Percentiles rank a stretch among this genome's conserved stretches.
Evolutionary conservation across 2,329 filamentous ascomycete species (phyloP).

Genomic region (Fusarium incarnatum): DNA sequence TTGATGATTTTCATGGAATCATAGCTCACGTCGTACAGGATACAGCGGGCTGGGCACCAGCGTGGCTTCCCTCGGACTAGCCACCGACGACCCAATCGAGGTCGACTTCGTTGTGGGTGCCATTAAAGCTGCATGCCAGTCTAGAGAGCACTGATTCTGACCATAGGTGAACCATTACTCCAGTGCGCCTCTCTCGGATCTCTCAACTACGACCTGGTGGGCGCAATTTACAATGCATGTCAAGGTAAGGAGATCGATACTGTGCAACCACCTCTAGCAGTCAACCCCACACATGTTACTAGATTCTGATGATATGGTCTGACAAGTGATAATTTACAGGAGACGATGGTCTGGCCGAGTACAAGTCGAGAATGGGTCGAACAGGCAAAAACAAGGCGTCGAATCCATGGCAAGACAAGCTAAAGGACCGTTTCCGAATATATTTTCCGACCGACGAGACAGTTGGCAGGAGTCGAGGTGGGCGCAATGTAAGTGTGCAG

Average conservation of each 20-base stretch:
- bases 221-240: conserved; percentile 65
- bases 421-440: conserved; percentile 70
- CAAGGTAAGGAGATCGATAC: conserved; percentile 57
- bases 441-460: conserved; percentile 85
- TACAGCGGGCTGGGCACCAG: conserved; percentile 78
- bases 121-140: conserved; percentile 28
- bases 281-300: conserved; percentile 29
- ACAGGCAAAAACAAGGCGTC: conserved; percentile 42
- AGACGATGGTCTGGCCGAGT: conserved; percentile 59
- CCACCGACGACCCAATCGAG: conserved; percentile 65
- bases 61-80: conserved; percentile 72
- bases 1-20: conserved; percentile 23
- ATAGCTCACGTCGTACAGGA: conserved; percentile 60
- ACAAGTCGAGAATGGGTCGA: conserved; percentile 53
- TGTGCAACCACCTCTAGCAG: conserved; percentile 22
- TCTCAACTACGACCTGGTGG: conserved; percentile 75
- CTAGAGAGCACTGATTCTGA: conserved; percentile 33
- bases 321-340: conserved; percentile 41
- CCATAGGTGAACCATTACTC: conserved; percentile 17
- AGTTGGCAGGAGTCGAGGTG: conserved; percentile 73
- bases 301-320: conserved; percentile 27
- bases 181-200: conserved; percentile 85
- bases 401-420: conserved; percentile 36
- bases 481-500: conserved; percentile 59
- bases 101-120: conserved; percentile 77